Conservation (phyloP, 345 rosid genomes). For the Toxicodendron radicans region DNA sequence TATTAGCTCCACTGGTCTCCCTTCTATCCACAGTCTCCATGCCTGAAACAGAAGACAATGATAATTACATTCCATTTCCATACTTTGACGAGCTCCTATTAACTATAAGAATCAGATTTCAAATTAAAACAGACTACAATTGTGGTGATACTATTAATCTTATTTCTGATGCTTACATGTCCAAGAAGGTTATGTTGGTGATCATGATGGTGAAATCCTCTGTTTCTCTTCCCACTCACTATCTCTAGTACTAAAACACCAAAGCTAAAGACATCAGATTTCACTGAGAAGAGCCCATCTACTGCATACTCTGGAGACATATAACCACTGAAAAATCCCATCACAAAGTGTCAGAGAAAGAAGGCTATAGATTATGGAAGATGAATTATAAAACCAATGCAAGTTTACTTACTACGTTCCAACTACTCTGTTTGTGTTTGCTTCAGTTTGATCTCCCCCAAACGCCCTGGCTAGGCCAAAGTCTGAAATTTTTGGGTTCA, state of each 20-base stretch:
- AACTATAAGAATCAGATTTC: background rate
- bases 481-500: slow-evolving; percentile 53
- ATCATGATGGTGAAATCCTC: slow-evolving; percentile 23
- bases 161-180: slow-evolving; percentile 7
- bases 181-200: slow-evolving; percentile 26
- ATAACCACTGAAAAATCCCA: slow-evolving; percentile 25
- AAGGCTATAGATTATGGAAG: background rate
- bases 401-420: slow-evolving; percentile 40
- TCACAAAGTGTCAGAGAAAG: too few species aligned
- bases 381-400: background rate
- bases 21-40: slow-evolving; percentile 22
- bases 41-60: slow-evolving; percentile 17
- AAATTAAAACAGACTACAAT: background rate
- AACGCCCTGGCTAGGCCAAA: slow-evolving; percentile 49
- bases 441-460: slow-evolving; percentile 37
- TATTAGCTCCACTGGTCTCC: slow-evolving; percentile 11
- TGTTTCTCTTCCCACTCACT: slow-evolving; percentile 26
- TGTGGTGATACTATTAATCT: background rate
- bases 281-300: slow-evolving; percentile 29
- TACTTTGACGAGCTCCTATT: background rate
- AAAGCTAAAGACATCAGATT: slow-evolving; percentile 38
- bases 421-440: slow-evolving; percentile 40
- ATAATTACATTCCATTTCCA: background rate
- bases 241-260: slow-evolving; percentile 37
- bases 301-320: slow-evolving; percentile 34